Evolutionary conservation across 495 filamentous ascomycete species (phyloP), one percentile per base, ranked within the genome.

Genomic region (Penicillium coprophilum): DNA sequence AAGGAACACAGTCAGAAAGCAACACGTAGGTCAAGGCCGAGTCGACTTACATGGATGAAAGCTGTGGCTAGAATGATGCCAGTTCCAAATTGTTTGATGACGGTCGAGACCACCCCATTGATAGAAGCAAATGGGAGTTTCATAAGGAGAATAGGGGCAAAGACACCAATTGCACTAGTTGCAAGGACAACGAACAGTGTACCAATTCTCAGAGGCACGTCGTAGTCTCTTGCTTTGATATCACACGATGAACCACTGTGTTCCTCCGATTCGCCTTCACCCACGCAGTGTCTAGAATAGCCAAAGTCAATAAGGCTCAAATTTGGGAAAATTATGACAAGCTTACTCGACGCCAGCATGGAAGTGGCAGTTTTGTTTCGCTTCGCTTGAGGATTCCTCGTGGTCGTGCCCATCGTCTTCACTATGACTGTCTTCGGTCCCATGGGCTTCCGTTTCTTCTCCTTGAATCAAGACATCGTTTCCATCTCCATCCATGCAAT

Each of bases 51-150:
- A 63, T 91, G 87, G 19, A 90, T 71, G 51, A 89, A 88, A 13
- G 85, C 86, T 0, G 87, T 91, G 5, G 87, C 77, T 43, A 90
- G 76, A 55, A 91, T 84, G 20, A 90, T 81, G 2, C 88, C 88
- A 0, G 88, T 89, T 6, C 88, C 87, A 54, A 91, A 90, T 55
- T 91, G 87, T 59, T 87, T 83, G 27, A 88, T 73, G 12, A 68
- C 38, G 0, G 65, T 73, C 46, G 64, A 71, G 9, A 80, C 60
- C 17, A 80, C 77, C 46, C 81, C 79, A 32, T 80, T 71, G 48
- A 77, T 56, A 4, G 56, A 58, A 12, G 59, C 56, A 15, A 62
- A 67, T 5, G 67, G 71, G 4, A 73, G 61, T 28, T 70, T 68
- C n/a, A 56, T 52, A 11, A 79, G 53, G 1, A 74, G 46, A 23